These are phyloP conservation scores for Agapanthus africanus DNA, from an alignment of 106 monocot species.

Conservation along the genomic window DNA sequence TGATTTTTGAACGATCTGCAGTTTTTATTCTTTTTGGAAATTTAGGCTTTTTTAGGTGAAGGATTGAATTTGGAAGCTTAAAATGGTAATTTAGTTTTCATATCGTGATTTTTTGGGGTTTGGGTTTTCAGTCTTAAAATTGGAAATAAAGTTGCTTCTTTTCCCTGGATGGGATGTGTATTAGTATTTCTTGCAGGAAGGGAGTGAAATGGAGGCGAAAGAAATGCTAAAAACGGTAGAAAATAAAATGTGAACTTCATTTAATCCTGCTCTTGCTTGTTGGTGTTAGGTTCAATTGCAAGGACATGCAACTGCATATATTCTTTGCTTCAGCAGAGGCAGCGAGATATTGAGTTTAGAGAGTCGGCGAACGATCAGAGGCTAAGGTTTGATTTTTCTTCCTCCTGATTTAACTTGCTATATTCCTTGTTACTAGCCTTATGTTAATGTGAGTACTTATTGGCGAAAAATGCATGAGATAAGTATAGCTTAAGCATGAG, in stretches of 20 bases:
- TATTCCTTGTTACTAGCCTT: no score
- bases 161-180: no score
- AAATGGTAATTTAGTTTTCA: neutral
- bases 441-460: no score
- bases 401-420: no score
- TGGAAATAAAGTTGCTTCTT: no score
- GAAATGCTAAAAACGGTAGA: neutral
- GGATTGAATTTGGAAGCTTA: neutral
- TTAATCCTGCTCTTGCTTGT: neutral
- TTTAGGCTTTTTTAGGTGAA: neutral
- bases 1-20: neutral
- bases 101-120: neutral
- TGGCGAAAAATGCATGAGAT: no score
- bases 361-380: constrained; percentile 84
- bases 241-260: neutral
- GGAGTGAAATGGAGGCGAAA: neutral
- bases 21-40: neutral
- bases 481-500: no score
- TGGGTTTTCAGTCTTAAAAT: no score
- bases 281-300: constrained; percentile 69
- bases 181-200: neutral
- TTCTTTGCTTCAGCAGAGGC: constrained; percentile 82
- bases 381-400: constrained; percentile 51
- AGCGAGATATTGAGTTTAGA: constrained; percentile 84
- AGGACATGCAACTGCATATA: constrained; percentile 98